Base-by-base conservation (phyloP, 495 filamentous ascomycete species). In the Evansstolkia leycettana region DNA sequence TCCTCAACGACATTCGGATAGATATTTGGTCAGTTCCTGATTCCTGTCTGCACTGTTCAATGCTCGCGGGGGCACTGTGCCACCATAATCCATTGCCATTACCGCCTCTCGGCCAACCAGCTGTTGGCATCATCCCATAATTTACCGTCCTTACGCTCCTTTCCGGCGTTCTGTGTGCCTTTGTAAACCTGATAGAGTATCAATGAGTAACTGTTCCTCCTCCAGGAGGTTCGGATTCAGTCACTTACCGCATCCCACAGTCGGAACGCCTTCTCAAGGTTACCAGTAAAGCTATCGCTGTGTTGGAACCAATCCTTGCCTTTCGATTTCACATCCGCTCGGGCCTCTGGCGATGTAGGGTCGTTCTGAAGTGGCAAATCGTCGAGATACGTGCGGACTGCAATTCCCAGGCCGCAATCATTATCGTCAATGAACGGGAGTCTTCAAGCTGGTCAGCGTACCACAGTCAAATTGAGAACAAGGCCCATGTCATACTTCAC, bases 381-480 rank as follows among this genome's bases (percentile, higher is more conserved):
- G 48, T 99, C 92, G 14, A 99, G 71, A 54, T 92, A 89, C 5
- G 83, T 87, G 55, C 92, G 87, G 16, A 90, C 82, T 2, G 86
- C 86, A 48, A 96, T 90, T 12, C 85, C 88, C 18, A 92, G 68
- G 25, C 76, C 83, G 28, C 85, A 82, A 45, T 92, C 84, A 28
- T 83, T 80, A 47, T 90, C 81, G 11, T 74, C 69, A 38, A 81
- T 74, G 50, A 99, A 92, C 7, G 92, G 90, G 17, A 99, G 67
- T 28, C 84, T 94, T 33, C 18, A 9, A 33, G 10, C 17, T 18
- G 24, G 37, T 52, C 46, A 78, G 60, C 33, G 19, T 37, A 11
- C 15, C 35, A 33, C 36, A 20, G 2, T 12, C 28, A 5, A 24
- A 32, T 28, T 9, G 27, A 14, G 36, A 11, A 5, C 7, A 24